Base-by-base conservation (phyloP, 768 basidiomycete species). In the Antrodiella citrinella region DNA sequence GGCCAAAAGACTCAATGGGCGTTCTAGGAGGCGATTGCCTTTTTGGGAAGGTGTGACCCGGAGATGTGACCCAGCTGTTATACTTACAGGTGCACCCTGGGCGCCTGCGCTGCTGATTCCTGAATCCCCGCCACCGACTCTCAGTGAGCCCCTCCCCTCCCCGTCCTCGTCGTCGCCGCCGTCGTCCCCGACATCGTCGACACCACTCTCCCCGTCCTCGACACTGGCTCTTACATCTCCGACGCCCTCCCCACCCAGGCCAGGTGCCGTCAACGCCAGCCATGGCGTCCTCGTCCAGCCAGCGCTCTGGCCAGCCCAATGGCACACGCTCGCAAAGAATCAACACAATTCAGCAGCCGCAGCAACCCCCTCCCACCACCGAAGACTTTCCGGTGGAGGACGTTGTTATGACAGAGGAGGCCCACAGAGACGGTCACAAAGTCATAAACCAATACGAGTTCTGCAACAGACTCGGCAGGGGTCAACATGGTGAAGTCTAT, bases 401-500 rank as follows among this genome's bases (percentile, higher is more conserved):
- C 50, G 80, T 80, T 50, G 71, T 72, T 49, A 79, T 78, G 55
- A 78, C 77, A 46, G 61, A 47, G n/a, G 41, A 53, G 51, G 25
- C 69, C 49, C 67, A 71, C 48, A 68, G 69, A 52, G 45, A 61
- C 57, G 67, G 72, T 10, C 15, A 40, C n/a, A 57, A 51, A 57
- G 78, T 83, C 69, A 67, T 96, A 57, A 97, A 97, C 71, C 88
- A 94, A 66, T 97, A 95, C 65, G 71, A 82, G 44, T 80, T 92
- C 50, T 72, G 82, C 48, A 73, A 76, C 49, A 78, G 78, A 60
- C 82, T 96, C 19, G 94, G 94, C 19, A 80, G 77, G 51, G 94
- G 94, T 11, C 88, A 91, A 62, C 93, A 96, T 61, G 94, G 94
- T 44, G 81, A 86, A 60, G 94, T 97, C 53, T 87, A 81, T 67